phyloP scores from a whole-genome alignment of 306 rosid genomes.

The Cucumis melo region DNA sequence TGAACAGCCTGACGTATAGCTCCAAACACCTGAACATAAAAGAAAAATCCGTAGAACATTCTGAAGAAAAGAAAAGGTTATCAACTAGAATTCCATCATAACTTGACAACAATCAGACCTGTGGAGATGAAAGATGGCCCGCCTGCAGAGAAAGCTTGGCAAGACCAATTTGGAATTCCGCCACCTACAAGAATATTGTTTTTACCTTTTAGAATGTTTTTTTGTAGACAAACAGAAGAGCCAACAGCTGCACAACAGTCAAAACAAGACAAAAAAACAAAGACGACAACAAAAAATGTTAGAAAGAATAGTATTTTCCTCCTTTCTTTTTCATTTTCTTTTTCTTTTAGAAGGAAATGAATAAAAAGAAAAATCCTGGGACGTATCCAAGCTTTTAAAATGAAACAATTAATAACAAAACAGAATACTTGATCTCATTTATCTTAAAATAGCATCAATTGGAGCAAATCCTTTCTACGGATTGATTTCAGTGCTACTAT shows the following conservation, averaged over 20 bases:
- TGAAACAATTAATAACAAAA: not conserved
- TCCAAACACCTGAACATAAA: constrained; percentile 54
- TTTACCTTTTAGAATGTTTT: not conserved
- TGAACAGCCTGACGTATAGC: constrained; percentile 89
- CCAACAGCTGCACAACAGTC: not conserved
- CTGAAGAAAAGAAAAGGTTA: not conserved
- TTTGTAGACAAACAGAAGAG: not conserved
- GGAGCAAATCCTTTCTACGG: not conserved
- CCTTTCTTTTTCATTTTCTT: not conserved
- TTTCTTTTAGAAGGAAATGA: too few relatives aligned
- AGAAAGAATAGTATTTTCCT: not conserved
- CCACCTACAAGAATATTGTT: constrained; percentile 40
- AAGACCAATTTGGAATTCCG: constrained; percentile 90
- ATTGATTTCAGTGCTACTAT: not conserved
- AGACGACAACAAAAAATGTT: not conserved
- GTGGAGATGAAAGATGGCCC: constrained; percentile 73
- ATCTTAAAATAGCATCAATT: not conserved
- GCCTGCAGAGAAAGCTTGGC: constrained; percentile 70
- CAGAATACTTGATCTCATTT: not conserved
- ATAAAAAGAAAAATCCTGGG: not conserved
- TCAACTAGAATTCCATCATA: not conserved
- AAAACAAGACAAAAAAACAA: not conserved
- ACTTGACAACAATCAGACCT: constrained; percentile 33
- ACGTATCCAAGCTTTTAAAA: not conserved
- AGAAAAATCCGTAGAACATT: constrained; percentile 1